Evolutionary conservation across 2,329 filamentous ascomycete genomes (phyloP).

Genomic region (Zymoseptoria pseudotritici): DNA sequence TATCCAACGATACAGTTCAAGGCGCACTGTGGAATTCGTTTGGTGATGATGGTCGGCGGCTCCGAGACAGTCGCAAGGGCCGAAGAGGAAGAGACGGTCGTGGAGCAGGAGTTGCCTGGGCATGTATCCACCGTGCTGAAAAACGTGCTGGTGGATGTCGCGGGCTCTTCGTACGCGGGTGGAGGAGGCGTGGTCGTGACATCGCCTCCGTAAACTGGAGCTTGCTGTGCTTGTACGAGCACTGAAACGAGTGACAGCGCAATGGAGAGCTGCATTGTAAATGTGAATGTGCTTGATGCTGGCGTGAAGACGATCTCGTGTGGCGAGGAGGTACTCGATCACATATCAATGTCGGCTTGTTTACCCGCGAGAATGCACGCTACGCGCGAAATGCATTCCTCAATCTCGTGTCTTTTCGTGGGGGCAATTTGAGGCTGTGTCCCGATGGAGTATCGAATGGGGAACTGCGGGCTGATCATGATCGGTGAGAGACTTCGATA

Average conservation of each 20-base stretch:
- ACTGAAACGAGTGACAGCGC: neutral
- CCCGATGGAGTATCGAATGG: neutral
- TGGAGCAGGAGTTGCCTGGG: neutral
- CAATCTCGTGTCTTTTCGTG: neutral
- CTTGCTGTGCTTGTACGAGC: neutral
- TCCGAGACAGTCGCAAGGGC: neutral
- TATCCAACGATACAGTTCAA: neutral
- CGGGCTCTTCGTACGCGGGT: neutral
- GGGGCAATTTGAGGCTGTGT: neutral
- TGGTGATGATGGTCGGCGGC: neutral
- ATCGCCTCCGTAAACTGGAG: neutral
- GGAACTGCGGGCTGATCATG: neutral
- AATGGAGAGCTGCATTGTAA: neutral
- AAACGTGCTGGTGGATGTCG: neutral
- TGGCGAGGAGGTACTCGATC: neutral
- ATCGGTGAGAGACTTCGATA: neutral
- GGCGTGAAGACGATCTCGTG: neutral
- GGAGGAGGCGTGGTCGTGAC: neutral
- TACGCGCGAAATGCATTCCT: neutral
- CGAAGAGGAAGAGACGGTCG: neutral
- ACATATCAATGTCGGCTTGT: neutral
- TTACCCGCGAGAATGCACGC: neutral
- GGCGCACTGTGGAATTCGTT: neutral
- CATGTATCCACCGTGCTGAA: neutral
- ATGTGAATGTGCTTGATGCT: neutral